Percentiles rank a stretch among this genome's conserved stretches.
Evolutionary conservation across 768 basidiomycete species (phyloP).

Genomic region (Chiua virens): DNA sequence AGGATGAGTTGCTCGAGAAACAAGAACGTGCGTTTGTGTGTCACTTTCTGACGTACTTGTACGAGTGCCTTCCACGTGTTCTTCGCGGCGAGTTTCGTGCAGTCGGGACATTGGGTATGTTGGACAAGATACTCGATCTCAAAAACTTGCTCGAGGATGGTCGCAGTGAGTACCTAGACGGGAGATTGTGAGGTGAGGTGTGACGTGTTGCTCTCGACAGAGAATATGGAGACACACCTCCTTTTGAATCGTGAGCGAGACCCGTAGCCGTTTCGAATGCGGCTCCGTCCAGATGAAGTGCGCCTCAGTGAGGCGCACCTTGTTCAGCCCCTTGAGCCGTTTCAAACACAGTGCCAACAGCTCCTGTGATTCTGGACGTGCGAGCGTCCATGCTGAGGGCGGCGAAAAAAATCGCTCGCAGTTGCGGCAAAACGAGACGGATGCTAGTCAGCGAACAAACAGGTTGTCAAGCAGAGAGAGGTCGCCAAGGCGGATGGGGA

Average conservation of each 20-base stretch:
- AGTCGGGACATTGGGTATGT: conserved; percentile 93
- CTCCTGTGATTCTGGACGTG: conserved; percentile 88
- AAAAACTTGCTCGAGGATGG: conserved; percentile 96
- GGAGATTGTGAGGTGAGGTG: background rate
- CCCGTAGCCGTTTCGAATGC: conserved; percentile 88
- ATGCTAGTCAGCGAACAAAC: conserved; percentile 57
- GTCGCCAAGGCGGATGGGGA: background rate
- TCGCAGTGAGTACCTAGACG: conserved; percentile 85
- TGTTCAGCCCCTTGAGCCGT: conserved; percentile 90
- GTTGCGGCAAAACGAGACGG: conserved; percentile 90
- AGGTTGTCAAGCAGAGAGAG: background rate
- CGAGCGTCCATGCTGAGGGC: conserved; percentile 82
- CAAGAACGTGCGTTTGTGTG: conserved; percentile 97
- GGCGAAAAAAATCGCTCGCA: conserved; percentile 96
- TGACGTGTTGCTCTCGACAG: background rate
- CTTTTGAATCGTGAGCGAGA: conserved; percentile 99
- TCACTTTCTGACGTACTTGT: conserved; percentile 98
- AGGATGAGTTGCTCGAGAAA: conserved; percentile 97
- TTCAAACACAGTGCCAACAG: conserved; percentile 92
- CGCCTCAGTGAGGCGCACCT: conserved; percentile 96
- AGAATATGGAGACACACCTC: conserved; percentile 44
- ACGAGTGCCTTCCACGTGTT: conserved; percentile 99
- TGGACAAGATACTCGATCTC: conserved; percentile 96
- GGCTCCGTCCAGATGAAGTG: conserved; percentile 99
- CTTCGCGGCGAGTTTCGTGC: conserved; percentile 92